Evolutionary conservation across 331 rosid genomes (phyloP).

Genomic region (Cydonia oblonga): DNA sequence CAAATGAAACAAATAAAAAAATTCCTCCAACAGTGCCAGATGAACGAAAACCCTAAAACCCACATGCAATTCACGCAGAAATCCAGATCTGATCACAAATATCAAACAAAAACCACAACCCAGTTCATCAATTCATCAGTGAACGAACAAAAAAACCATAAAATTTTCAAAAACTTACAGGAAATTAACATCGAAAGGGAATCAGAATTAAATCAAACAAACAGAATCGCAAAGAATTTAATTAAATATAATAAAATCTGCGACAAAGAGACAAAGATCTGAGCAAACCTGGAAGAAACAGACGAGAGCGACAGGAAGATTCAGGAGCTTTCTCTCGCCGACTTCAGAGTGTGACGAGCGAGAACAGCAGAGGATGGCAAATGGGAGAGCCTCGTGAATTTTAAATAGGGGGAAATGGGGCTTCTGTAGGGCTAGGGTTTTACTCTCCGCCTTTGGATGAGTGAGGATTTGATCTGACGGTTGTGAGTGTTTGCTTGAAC

Average conservation of each 20-base stretch:
- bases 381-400: neutral
- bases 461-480: conserved; percentile 5
- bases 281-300: neutral
- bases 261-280: neutral
- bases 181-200: neutral
- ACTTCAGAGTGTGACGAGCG: neutral
- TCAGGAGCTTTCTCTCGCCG: conserved; percentile 5
- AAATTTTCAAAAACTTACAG: no score
- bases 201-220: neutral
- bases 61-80: neutral
- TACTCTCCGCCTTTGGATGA: conserved; percentile 11
- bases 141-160: neutral
- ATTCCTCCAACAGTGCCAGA: neutral
- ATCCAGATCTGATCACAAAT: neutral
- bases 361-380: neutral
- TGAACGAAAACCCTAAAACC: neutral
- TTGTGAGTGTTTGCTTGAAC: neutral
- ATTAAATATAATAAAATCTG: neutral
- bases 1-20: neutral
- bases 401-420: neutral
- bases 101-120: neutral
- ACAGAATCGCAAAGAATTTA: neutral
- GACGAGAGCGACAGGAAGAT: neutral
- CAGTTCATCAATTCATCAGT: neutral
- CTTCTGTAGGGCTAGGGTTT: conserved; percentile 14